phyloP scores from a whole-genome alignment of 345 rosid genomes.

The Salix purpurea region DNA sequence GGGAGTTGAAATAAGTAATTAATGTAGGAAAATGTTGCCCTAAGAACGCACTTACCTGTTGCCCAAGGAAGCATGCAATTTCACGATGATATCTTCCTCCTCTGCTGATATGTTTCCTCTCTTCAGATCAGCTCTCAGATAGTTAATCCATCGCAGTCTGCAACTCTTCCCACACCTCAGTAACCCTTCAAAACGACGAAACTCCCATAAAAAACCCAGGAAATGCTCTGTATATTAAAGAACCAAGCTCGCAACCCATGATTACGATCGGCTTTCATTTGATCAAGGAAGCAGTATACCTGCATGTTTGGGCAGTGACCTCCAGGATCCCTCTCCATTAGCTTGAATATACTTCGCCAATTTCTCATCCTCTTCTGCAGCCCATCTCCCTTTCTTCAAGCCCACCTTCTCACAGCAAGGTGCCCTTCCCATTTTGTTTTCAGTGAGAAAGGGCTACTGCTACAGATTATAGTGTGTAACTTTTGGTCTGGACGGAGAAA shows the following conservation, averaged over 20 bases:
- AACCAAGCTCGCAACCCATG: too few species aligned
- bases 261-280: too few species aligned
- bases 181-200: conserved; percentile 39
- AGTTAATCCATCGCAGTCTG: conserved; percentile 85
- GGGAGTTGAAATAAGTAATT: not conserved
- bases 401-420: conserved; percentile 72
- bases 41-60: conserved; percentile 44
- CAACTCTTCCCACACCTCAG: conserved; percentile 92
- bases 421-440: conserved; percentile 52
- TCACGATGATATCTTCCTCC: conserved; percentile 64
- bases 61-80: conserved; percentile 63
- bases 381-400: conserved; percentile 61
- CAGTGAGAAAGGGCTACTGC: not conserved
- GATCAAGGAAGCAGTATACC: conserved; percentile 19
- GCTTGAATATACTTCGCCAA: conserved; percentile 43
- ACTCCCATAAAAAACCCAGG: not conserved
- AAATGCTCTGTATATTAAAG: not conserved
- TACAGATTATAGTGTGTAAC: not conserved
- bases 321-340: conserved; percentile 66
- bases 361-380: conserved; percentile 51
- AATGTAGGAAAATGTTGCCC: not conserved
- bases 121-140: conserved; percentile 65
- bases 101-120: conserved; percentile 63
- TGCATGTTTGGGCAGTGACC: conserved; percentile 63
- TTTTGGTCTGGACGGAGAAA: not conserved